These are phyloP conservation scores for Syzygium aromaticum DNA, from an alignment of 345 rosid species.

Conservation along the genomic window DNA sequence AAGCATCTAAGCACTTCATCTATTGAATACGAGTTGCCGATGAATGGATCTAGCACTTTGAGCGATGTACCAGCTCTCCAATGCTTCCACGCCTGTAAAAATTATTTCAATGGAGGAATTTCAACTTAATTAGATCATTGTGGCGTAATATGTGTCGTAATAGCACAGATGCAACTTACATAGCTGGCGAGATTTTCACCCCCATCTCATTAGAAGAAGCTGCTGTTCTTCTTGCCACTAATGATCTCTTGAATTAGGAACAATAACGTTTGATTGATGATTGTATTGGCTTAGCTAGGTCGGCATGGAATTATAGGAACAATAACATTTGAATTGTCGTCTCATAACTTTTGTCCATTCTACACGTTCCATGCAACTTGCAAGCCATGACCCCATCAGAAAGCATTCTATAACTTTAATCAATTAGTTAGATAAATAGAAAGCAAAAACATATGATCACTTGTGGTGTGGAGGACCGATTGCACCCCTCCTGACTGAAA, in stretches of 20 bases:
- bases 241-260: slow-evolving; percentile 17
- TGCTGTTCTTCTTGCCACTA: slow-evolving; percentile 24
- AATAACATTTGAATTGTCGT: background rate
- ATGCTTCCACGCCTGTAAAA: slow-evolving; percentile 20
- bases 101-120: background rate
- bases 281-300: background rate
- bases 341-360: background rate
- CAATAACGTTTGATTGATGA: too few species aligned
- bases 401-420: background rate
- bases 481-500: too few species aligned
- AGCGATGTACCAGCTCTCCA: slow-evolving; percentile 9
- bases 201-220: background rate
- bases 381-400: fast-evolving
- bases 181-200: background rate
- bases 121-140: background rate
- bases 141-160: background rate
- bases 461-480: too few species aligned
- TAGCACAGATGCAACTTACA: background rate
- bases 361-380: background rate
- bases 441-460: too few species aligned
- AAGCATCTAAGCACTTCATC: slow-evolving; percentile 19
- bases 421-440: too few species aligned
- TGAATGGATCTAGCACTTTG: slow-evolving; percentile 7
- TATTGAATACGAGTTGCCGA: slow-evolving; percentile 4
- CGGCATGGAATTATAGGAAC: background rate